Percentiles rank a stretch among this genome's conserved stretches.
phyloP scores from a whole-genome alignment of 2,329 filamentous ascomycete genomes.

The Fusarium kyushuense region DNA sequence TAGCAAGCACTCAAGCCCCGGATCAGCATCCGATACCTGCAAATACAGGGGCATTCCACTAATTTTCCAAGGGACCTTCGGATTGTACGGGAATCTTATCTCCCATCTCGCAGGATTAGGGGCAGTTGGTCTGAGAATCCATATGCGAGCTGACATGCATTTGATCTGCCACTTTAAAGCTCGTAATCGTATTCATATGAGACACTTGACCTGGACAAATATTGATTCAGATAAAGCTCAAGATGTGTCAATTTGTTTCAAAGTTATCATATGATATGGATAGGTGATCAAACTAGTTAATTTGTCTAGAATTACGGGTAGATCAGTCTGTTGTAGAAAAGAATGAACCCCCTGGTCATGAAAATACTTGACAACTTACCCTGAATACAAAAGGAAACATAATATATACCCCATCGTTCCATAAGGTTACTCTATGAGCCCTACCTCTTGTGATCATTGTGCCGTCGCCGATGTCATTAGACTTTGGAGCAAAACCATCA shows the following conservation, averaged over 20 bases:
- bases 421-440: too few species aligned
- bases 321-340: background rate
- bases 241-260: background rate
- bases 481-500: too few species aligned
- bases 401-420: too few species aligned
- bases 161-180: background rate
- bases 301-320: background rate
- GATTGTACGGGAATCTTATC: conserved; percentile 8
- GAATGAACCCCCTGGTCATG: background rate
- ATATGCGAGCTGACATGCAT: conserved; percentile 26
- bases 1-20: conserved; percentile 7
- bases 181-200: conserved; percentile 34
- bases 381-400: background rate
- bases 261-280: background rate
- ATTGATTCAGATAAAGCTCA: background rate
- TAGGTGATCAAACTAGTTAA: background rate
- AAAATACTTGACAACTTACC: background rate
- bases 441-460: too few species aligned
- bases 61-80: conserved; percentile 22
- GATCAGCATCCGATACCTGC: conserved; percentile 22
- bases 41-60: conserved; percentile 28
- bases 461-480: too few species aligned
- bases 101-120: background rate
- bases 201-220: background rate
- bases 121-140: background rate